Evolutionary conservation across 768 basidiomycete genomes (phyloP).

Genomic region (Suillus bovinus): DNA sequence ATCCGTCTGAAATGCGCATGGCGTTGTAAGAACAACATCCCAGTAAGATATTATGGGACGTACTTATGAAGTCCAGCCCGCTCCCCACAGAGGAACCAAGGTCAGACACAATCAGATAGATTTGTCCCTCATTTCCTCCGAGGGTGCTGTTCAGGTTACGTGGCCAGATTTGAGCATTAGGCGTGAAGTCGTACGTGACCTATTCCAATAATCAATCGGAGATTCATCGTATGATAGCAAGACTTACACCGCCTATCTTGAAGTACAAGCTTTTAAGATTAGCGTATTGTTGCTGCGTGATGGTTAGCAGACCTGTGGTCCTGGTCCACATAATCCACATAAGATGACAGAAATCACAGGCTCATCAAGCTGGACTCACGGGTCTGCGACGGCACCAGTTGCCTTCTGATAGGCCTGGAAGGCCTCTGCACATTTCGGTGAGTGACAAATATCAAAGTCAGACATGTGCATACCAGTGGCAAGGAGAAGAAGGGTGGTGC

Average conservation of each 20-base stretch:
- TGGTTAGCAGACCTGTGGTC: constrained; percentile 21
- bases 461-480: constrained; percentile 34
- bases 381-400: constrained; percentile 53
- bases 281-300: constrained; percentile 21
- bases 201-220: constrained; percentile 19
- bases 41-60: constrained; percentile 17
- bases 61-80: constrained; percentile 69
- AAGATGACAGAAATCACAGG: neutral
- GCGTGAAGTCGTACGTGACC: constrained; percentile 54
- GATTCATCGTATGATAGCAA: neutral
- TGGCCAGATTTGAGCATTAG: constrained; percentile 75
- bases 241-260: constrained; percentile 25
- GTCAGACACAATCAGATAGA: constrained; percentile 61
- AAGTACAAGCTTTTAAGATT: constrained; percentile 23
- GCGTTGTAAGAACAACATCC: neutral
- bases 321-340: neutral
- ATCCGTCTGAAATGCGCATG: constrained; percentile 42
- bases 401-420: constrained; percentile 57
- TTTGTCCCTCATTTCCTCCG: constrained; percentile 49
- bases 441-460: neutral
- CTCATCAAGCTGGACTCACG: constrained; percentile 30
- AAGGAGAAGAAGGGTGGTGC: constrained; percentile 50
- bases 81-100: constrained; percentile 50
- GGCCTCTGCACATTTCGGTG: constrained; percentile 39
- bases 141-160: constrained; percentile 56